phyloP scores from a whole-genome alignment of 768 basidiomycete genomes.

The Tylopilus rubrobrunneus region DNA sequence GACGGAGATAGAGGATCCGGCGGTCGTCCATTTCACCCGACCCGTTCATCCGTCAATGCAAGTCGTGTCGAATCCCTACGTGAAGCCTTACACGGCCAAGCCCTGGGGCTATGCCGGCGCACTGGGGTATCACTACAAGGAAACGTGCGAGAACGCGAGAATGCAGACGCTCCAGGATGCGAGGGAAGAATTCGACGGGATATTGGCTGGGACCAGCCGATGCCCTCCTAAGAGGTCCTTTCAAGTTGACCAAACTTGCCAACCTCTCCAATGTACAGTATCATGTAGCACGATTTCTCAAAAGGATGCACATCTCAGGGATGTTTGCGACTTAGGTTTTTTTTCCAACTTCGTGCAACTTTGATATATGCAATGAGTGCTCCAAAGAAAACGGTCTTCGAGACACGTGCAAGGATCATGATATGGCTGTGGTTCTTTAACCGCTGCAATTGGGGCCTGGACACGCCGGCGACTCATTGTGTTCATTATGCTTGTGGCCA shows the following conservation, averaged over 20 bases:
- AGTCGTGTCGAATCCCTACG: constrained; percentile 45
- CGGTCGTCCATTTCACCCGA: constrained; percentile 57
- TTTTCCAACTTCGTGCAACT: too few species aligned
- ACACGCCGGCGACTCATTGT: constrained; percentile 2
- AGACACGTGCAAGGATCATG: neutral
- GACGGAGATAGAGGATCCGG: constrained; percentile 36
- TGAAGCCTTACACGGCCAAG: constrained; percentile 52
- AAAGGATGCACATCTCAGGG: neutral
- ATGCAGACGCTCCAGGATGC: constrained; percentile 4
- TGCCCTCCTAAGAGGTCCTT: neutral
- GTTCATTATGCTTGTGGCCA: neutral
- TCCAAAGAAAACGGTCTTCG: neutral
- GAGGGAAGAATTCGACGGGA: constrained; percentile 8
- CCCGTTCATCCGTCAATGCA: constrained; percentile 45
- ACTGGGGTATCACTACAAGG: constrained; percentile 40
- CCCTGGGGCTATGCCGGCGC: constrained; percentile 56
- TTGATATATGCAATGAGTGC: neutral
- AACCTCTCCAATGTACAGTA: neutral
- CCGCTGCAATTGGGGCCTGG: neutral
- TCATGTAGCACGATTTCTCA: neutral
- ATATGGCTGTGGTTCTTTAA: neutral
- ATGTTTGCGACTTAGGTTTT: neutral
- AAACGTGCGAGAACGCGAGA: constrained; percentile 12
- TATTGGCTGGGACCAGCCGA: neutral
- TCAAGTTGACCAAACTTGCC: neutral